Conservation (phyloP, 192 early-diverging fungal species). For the Entomortierella lignicola region DNA sequence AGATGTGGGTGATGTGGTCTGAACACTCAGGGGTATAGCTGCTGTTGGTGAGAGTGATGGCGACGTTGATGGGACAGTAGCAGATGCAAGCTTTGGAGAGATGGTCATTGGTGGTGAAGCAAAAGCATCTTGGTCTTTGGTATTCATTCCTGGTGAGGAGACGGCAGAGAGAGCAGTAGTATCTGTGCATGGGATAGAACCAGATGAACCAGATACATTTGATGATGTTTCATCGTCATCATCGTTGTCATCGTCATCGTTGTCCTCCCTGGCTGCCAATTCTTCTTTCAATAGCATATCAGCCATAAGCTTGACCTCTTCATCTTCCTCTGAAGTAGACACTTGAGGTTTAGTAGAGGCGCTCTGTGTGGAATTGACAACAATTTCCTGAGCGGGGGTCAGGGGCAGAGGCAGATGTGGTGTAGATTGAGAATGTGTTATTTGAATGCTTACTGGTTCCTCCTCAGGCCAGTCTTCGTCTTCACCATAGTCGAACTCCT, state of each 20-base stretch:
- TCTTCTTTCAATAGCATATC: slow-evolving; percentile 29
- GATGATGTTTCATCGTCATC: slow-evolving; percentile 35
- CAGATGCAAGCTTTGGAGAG: slow-evolving; percentile 2
- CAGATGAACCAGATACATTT: slow-evolving; percentile 14
- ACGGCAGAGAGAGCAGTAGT: slow-evolving; percentile 29
- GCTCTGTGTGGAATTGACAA: not conserved
- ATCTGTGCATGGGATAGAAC: slow-evolving; percentile 32
- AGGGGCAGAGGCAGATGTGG: slow-evolving; percentile 9
- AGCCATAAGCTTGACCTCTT: slow-evolving; percentile 29
- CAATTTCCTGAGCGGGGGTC: slow-evolving; percentile 39
- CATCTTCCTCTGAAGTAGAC: not conserved
- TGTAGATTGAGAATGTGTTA: not conserved
- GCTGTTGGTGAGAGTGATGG: not conserved
- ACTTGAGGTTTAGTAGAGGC: not conserved
- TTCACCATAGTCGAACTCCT: slow-evolving; percentile 27
- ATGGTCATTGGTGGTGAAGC: slow-evolving; percentile 35
- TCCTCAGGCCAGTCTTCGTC: slow-evolving; percentile 22
- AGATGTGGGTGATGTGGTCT: not conserved
- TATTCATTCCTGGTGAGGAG: slow-evolving; percentile 32
- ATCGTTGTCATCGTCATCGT: not conserved
- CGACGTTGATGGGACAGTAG: not conserved
- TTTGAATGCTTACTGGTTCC: not conserved
- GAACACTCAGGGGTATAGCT: slow-evolving; percentile 28
- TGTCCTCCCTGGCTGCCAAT: not conserved
- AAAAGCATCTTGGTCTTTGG: slow-evolving; percentile 31